Evolutionary conservation across 495 filamentous ascomycete species (phyloP).

Genomic region (Tetracladium setigerum): DNA sequence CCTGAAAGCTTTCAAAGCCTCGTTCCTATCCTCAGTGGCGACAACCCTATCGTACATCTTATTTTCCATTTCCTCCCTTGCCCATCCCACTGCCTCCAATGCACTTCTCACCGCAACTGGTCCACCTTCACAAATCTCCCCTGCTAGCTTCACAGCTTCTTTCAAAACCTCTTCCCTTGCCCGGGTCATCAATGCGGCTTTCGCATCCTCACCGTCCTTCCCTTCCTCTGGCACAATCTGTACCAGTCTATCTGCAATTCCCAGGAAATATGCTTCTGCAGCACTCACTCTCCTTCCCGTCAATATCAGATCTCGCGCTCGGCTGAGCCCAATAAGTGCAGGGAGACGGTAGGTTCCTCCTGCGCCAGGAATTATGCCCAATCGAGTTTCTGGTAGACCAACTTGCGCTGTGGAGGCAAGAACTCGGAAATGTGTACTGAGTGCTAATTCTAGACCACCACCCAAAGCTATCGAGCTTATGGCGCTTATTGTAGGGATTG

Average conservation of each 20-base stretch:
- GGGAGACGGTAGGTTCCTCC: constrained; percentile 87
- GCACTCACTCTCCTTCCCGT: constrained; percentile 76
- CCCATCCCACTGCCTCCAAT: constrained; percentile 59
- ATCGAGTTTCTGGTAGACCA: constrained; percentile 80
- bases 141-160: constrained; percentile 69
- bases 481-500: constrained; percentile 83
- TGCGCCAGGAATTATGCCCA: constrained; percentile 91
- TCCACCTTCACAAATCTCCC: constrained; percentile 79
- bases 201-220: constrained; percentile 28
- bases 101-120: constrained; percentile 72
- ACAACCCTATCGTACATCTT: constrained; percentile 72
- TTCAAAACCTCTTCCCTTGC: constrained; percentile 58
- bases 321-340: constrained; percentile 59
- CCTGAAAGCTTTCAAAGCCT: constrained; percentile 78
- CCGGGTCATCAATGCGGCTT: constrained; percentile 26
- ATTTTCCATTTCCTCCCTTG: constrained; percentile 64
- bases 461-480: constrained; percentile 77
- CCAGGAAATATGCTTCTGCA: constrained; percentile 74
- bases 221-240: constrained; percentile 54
- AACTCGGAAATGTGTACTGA: constrained; percentile 80
- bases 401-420: constrained; percentile 65
- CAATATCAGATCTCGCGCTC: constrained; percentile 76
- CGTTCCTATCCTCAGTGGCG: constrained; percentile 73
- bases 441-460: constrained; percentile 84
- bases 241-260: constrained; percentile 76